Evolutionary conservation across 768 basidiomycete species (phyloP).

Genomic region (Suillus fuscotomentosus): DNA sequence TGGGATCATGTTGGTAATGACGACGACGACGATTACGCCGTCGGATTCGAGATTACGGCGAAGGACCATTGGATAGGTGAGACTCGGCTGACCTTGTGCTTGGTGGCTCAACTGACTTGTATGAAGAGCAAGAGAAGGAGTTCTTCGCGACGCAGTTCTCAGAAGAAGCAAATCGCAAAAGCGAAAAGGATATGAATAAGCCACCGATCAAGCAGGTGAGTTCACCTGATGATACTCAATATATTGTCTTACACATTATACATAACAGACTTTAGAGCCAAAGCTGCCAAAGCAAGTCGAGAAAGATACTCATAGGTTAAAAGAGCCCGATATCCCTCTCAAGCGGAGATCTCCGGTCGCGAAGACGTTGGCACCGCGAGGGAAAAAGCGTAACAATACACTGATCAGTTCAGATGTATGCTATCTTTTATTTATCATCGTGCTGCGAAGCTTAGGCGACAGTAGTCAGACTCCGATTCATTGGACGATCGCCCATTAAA

Average conservation of each 20-base stretch:
- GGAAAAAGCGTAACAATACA: conserved; percentile 8
- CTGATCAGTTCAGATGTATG: conserved; percentile 15
- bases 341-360: not conserved
- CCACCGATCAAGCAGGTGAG: conserved; percentile 18
- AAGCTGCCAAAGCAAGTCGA: conserved; percentile 8
- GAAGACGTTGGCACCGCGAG: not conserved
- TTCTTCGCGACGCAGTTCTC: conserved; percentile 31
- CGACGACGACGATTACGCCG: conserved; percentile 53
- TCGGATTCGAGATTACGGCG: conserved; percentile 46
- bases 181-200: conserved; percentile 15
- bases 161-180: conserved; percentile 17
- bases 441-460: not conserved
- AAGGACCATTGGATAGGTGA: conserved; percentile 58
- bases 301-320: conserved; percentile 9
- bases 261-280: conserved; percentile 14
- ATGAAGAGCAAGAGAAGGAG: conserved; percentile 38
- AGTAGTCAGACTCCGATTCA: conserved; percentile 18
- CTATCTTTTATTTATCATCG: not conserved
- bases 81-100: conserved; percentile 2
- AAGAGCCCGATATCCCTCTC: conserved; percentile 9
- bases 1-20: conserved; percentile 54
- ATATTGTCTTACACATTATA: conserved; percentile 6
- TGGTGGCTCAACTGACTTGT: not conserved
- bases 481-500: conserved; percentile 6
- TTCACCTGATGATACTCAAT: not conserved